Base-by-base conservation (phyloP, 805 yeast genomes). In the Hanseniaspora hatyaiensis region DNA sequence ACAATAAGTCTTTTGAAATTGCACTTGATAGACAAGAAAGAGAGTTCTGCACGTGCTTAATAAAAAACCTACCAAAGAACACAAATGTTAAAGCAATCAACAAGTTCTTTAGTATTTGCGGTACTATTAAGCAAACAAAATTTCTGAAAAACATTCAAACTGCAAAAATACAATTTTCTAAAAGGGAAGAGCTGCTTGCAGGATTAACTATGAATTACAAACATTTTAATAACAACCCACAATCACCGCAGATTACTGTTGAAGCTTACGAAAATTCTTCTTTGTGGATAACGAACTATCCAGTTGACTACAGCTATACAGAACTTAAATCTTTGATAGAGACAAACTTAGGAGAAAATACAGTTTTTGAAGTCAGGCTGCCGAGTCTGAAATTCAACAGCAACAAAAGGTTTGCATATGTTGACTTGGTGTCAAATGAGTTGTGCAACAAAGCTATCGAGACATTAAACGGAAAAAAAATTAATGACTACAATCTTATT, bases 221-320 rank as follows among this genome's bases (percentile, higher is more conserved):
- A 55, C 56, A 50, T 8, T 49, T 80, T 0, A 67, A 66, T 0
- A 48, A 39, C 31, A 48, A 36, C 12, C 28, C 20, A 5, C 41
- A 48, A 31, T 73, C 67, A 0, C 46, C 56, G 1, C 68, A 65
- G 32, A 63, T 84, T 0, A 41, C 55, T 3, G 81, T 84, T 0
- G 59, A 58, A 3, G 61, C 72, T 30, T 60, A 75, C 2, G 56
- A 63, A 18, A 65, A 71, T 12, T 65, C 74, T 31, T 80, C 86
- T 0, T 50, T 84, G 1, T 85, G 85, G 80, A 77, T 79, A 2
- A 74, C 88, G 0, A 84, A 84, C 55, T 83, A 73, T 55, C 87
- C 94, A 0, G 80, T 84, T 2, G 55, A 63, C 1, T 72, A 59
- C 50, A 66, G 69, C 0, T 64, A 65, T 20, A 60, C 59, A 0